Evolutionary conservation across 352 stramenopile genomes (phyloP).

Genomic region (Globisporangium cystogenes): DNA sequence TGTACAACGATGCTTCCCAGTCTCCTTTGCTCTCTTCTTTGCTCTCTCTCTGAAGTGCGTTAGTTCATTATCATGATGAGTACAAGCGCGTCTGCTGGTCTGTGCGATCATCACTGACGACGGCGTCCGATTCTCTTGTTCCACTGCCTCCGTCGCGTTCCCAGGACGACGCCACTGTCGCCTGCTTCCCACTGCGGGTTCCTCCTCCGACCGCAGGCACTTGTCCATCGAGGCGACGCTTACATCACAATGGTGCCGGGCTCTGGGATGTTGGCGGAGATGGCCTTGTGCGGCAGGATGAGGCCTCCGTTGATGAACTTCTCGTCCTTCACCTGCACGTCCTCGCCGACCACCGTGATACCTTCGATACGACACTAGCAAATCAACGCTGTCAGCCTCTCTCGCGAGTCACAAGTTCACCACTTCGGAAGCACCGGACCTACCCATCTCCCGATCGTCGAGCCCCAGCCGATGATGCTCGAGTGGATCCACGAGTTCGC

Average conservation of each 20-base stretch:
- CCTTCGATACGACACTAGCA: conserved; percentile 77
- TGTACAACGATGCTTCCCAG: background rate
- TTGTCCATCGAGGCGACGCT: background rate
- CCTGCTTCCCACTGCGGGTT: too few relatives aligned
- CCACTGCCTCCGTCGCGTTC: too few relatives aligned
- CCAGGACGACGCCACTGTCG: too few relatives aligned
- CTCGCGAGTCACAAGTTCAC: background rate
- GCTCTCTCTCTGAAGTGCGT: too few relatives aligned
- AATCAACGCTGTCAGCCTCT: background rate
- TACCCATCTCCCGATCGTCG: conserved; percentile 82
- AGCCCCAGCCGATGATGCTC: conserved; percentile 88
- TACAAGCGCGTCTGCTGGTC: too few relatives aligned
- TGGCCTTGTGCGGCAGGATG: conserved; percentile 86
- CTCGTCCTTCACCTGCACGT: conserved; percentile 86
- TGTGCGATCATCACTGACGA: too few relatives aligned
- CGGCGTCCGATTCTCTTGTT: too few relatives aligned
- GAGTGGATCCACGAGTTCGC: conserved; percentile 83
- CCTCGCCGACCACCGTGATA: conserved; percentile 80
- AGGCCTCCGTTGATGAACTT: conserved; percentile 87
- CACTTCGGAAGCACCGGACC: background rate
- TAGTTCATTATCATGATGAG: too few relatives aligned
- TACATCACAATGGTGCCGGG: conserved; percentile 89
- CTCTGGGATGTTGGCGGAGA: conserved; percentile 80
- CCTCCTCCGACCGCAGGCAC: background rate
- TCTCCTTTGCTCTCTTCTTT: too few relatives aligned